These are phyloP conservation scores for Boechera divaricarpa DNA, from an alignment of 345 rosid species.

Conservation along the genomic window DNA sequence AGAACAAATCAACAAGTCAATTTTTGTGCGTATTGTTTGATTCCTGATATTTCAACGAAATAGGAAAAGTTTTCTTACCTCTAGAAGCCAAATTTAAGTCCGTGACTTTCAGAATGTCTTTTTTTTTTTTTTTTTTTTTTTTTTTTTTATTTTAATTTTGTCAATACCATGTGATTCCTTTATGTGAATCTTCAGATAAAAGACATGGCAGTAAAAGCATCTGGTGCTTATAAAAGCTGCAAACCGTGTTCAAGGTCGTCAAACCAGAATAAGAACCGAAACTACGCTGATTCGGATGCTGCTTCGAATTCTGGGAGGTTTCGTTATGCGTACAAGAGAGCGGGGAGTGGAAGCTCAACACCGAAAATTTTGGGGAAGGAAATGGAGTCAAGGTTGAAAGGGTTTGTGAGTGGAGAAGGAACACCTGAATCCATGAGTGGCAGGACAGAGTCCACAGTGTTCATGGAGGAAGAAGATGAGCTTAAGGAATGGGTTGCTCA, in stretches of 20 bases:
- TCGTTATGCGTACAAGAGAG: conserved; percentile 68
- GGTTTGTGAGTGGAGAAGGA: conserved; percentile 87
- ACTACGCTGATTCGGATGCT: conserved; percentile 61
- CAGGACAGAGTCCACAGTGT: conserved; percentile 75
- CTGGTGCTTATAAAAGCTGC: conserved; percentile 86
- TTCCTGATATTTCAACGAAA: conserved; percentile 17
- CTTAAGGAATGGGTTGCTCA: conserved; percentile 99
- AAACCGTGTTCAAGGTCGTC: conserved; percentile 85
- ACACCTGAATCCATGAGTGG: conserved; percentile 87
- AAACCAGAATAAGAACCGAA: conserved; percentile 52
- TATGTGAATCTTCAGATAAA: conserved; percentile 58
- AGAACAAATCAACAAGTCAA: conserved; percentile 10
- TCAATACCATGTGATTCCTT: not conserved
- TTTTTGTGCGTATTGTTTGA: conserved; percentile 11
- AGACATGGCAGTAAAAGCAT: conserved; percentile 90
- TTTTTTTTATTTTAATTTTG: not conserved
- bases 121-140: not conserved
- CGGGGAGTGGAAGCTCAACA: conserved; percentile 68
- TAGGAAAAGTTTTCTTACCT: conserved; percentile 4
- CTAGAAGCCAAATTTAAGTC: not conserved
- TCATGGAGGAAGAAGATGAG: conserved; percentile 91
- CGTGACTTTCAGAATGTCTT: conserved; percentile 15
- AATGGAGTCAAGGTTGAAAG: conserved; percentile 81
- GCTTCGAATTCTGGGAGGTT: conserved; percentile 73
- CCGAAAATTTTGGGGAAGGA: conserved; percentile 77